Conservation (phyloP, 331 rosid genomes). For the Pyrus hybrid region DNA sequence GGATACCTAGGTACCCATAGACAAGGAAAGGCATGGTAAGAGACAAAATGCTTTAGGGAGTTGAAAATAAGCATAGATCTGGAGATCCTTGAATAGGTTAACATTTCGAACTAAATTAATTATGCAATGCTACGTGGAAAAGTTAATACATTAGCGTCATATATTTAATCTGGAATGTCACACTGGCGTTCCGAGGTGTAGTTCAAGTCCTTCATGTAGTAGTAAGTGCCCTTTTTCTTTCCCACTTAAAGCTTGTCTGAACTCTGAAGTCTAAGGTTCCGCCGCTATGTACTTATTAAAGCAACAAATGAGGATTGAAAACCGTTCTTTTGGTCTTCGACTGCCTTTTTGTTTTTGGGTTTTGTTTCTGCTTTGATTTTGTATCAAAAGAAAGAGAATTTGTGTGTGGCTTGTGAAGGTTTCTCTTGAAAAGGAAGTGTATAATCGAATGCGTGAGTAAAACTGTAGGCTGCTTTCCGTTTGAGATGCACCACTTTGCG, state of each 20-base stretch:
- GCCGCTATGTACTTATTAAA: background rate
- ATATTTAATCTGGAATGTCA: too few species aligned
- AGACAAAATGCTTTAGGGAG: too few species aligned
- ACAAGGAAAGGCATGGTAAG: too few species aligned
- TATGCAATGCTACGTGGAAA: too few species aligned
- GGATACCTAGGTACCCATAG: too few species aligned
- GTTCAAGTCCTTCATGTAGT: background rate
- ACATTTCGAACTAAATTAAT: too few species aligned
- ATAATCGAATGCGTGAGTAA: background rate
- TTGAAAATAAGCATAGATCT: too few species aligned
- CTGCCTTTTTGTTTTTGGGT: background rate
- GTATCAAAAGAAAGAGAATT: background rate
- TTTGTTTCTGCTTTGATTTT: background rate
- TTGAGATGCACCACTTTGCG: conserved; percentile 24
- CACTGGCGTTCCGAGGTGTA: too few species aligned
- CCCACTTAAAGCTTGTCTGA: background rate
- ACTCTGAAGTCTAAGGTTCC: conserved; percentile 21
- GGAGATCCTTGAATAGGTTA: too few species aligned
- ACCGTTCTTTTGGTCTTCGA: background rate
- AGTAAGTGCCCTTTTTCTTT: background rate
- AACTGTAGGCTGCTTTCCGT: background rate
- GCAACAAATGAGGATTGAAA: background rate
- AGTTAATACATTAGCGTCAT: too few species aligned
- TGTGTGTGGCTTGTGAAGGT: conserved; percentile 11
- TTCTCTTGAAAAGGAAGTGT: background rate